These are phyloP conservation scores for Warburgia ugandensis DNA, from an alignment of 164 flowering plant species.

Conservation along the genomic window DNA sequence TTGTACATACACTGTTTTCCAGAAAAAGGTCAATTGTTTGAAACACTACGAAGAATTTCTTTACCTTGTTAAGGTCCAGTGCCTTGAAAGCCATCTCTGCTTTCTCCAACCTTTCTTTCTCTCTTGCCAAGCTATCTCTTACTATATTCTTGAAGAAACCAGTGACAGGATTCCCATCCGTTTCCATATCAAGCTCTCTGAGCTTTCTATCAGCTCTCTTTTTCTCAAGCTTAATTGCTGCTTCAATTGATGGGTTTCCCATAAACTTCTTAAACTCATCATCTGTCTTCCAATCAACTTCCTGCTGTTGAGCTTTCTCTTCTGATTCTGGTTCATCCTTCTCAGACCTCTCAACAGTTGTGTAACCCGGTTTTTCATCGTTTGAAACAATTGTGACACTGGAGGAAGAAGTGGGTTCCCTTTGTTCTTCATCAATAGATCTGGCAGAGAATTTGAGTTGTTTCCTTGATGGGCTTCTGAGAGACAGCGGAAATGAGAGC, in stretches of 20 bases:
- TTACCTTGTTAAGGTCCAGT: conserved; percentile 87
- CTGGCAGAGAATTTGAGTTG: conserved; percentile 1
- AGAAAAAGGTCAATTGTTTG: not conserved
- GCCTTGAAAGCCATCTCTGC: conserved; percentile 83
- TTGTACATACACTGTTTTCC: not conserved
- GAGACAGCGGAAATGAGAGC: not conserved
- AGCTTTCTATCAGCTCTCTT: conserved; percentile 86
- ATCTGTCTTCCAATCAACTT: conserved; percentile 83
- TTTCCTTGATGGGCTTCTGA: not conserved
- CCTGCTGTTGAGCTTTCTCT: conserved; percentile 38
- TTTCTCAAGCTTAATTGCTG: conserved; percentile 93
- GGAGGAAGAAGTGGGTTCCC: conserved; percentile 12
- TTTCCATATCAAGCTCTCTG: conserved; percentile 73
- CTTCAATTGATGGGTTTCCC: conserved; percentile 96
- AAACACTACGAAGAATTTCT: not conserved
- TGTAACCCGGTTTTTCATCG: not conserved
- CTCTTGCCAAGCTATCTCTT: conserved; percentile 54
- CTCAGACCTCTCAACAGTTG: not conserved
- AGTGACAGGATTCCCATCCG: conserved; percentile 43
- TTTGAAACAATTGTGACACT: not conserved
- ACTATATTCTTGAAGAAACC: conserved; percentile 39
- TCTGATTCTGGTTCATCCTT: conserved; percentile 6
- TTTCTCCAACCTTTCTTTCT: conserved; percentile 74
- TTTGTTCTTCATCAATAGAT: conserved; percentile 2
- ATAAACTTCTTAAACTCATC: conserved; percentile 94